These are phyloP conservation scores for Coemansia sp. DNA, from an alignment of 192 early-diverging fungal genomes.

Conservation along the genomic window DNA sequence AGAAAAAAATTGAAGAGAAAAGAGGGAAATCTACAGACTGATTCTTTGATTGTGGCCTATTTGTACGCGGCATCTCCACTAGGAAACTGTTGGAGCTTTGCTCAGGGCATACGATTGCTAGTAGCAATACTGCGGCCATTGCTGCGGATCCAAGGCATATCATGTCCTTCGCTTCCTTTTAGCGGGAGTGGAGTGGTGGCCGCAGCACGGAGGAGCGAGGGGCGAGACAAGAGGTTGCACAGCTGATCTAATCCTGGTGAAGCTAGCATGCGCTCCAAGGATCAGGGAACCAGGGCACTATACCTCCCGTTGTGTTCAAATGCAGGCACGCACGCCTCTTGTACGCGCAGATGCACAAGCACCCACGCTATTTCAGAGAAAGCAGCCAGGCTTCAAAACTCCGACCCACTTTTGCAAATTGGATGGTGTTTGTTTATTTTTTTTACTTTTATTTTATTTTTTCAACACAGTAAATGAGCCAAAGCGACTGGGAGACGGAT, in stretches of 20 bases:
- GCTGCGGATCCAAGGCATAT: neutral
- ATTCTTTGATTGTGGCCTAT: neutral
- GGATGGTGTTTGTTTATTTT: neutral
- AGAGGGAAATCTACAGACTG: neutral
- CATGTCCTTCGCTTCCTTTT: too few species aligned
- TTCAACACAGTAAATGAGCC: constrained; percentile 21
- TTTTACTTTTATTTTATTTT: neutral
- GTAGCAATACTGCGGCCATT: neutral
- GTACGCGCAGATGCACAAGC: neutral
- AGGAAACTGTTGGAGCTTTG: too few species aligned
- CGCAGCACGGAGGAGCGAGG: neutral
- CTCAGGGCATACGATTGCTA: neutral
- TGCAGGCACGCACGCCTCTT: constrained; percentile 6
- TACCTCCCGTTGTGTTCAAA: neutral
- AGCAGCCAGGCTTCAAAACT: neutral
- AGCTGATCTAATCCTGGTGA: neutral
- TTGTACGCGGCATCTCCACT: neutral
- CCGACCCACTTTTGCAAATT: neutral
- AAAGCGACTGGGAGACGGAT: constrained; percentile 46
- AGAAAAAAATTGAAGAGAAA: constrained; percentile 7
- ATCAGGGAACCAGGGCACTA: neutral
- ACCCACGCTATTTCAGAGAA: neutral
- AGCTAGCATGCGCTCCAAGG: neutral
- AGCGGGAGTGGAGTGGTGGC: neutral
- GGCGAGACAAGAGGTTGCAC: too few species aligned